phyloP scores from a whole-genome alignment of 2,329 filamentous ascomycete genomes.

The Phialocephala subalpina region DNA sequence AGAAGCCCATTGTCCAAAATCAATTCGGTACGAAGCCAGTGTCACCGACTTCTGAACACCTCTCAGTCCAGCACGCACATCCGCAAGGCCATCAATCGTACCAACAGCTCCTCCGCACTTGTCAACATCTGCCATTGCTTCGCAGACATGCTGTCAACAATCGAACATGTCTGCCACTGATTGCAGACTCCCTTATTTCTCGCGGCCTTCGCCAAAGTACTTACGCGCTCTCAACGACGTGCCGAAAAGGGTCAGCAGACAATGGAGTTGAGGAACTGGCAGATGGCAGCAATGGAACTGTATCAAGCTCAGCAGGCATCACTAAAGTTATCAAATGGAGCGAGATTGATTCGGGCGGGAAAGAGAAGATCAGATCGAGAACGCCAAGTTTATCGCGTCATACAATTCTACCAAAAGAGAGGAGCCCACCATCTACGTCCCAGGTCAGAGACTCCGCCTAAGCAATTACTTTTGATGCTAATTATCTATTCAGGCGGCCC shows the following conservation, averaged over 20 bases:
- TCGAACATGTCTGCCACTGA: neutral
- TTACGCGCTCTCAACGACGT: neutral
- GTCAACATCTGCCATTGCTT: neutral
- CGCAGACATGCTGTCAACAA: neutral
- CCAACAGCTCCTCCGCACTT: neutral
- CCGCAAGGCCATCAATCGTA: neutral
- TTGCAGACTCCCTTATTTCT: neutral
- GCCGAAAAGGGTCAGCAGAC: neutral
- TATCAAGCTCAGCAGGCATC: neutral
- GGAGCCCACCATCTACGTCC: neutral
- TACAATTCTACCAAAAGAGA: neutral
- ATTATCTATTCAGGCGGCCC: neutral
- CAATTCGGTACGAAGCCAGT: neutral
- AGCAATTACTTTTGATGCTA: neutral
- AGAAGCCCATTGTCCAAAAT: neutral
- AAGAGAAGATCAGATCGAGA: neutral
- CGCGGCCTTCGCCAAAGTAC: neutral
- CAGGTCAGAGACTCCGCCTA: neutral
- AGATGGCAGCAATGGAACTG: neutral
- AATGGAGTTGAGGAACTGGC: neutral
- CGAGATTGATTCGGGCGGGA: neutral
- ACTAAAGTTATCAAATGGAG: neutral
- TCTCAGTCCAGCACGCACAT: neutral
- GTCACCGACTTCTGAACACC: neutral
- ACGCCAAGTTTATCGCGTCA: neutral